Evolutionary conservation across 176 grass and related monocot genomes (phyloP).

Genomic region (Oryza brachyantha): DNA sequence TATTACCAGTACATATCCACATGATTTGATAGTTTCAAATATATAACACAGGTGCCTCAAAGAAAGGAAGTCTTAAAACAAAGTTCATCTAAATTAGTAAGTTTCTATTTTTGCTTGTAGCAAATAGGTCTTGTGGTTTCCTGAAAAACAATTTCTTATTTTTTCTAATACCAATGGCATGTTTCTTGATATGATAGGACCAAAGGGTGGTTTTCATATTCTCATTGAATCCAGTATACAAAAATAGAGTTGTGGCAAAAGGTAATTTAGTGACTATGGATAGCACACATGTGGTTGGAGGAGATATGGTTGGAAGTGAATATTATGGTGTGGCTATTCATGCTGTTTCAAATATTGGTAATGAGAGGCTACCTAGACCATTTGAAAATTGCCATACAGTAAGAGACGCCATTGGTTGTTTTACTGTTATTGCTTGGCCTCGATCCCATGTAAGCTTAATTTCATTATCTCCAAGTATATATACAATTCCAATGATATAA

Average conservation of each 20-base stretch:
- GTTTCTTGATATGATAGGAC: too few relatives aligned
- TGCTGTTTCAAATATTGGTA: not conserved
- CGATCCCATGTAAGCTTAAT: not conserved
- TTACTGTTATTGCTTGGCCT: not conserved
- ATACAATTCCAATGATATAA: too few relatives aligned
- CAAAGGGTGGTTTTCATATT: not conserved
- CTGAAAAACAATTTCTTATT: not conserved
- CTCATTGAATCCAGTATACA: not conserved
- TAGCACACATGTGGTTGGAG: not conserved
- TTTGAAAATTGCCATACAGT: not conserved
- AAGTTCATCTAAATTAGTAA: not conserved
- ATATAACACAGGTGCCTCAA: not conserved
- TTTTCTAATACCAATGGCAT: not conserved
- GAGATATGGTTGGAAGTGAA: not conserved
- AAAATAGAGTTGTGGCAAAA: not conserved
- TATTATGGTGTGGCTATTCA: not conserved
- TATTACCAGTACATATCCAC: not conserved
- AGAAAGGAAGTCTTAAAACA: not conserved
- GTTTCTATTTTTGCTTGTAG: not conserved
- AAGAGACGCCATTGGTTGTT: not conserved
- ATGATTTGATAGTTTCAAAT: not conserved
- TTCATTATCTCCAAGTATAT: too few relatives aligned
- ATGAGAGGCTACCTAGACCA: conserved; percentile 5
- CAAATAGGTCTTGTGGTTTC: not conserved
- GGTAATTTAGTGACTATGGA: not conserved